These are phyloP conservation scores for Zoysia japonica DNA, from an alignment of 176 grass and related monocot genomes.

Conservation along the genomic window DNA sequence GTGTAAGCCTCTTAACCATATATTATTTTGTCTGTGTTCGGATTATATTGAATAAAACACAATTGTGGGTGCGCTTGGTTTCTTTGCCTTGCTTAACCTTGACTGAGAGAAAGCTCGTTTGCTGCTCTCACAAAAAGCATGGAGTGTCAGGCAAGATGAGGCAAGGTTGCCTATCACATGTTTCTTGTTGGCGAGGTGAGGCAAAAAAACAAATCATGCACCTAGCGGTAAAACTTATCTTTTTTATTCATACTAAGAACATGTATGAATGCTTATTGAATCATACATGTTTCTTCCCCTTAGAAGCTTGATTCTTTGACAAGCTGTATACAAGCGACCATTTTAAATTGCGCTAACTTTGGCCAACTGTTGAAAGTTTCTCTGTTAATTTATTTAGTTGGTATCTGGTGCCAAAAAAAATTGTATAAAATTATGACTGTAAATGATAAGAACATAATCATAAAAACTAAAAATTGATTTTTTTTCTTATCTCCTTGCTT, in stretches of 20 bases:
- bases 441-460: neutral
- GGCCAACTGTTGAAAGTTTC: conserved; percentile 2
- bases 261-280: neutral
- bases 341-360: neutral
- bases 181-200: conserved; percentile 14
- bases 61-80: neutral
- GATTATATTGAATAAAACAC: conserved; percentile 14
- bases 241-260: conserved; percentile 4
- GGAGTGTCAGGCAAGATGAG: neutral
- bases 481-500: neutral
- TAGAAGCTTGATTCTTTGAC: conserved; percentile 8
- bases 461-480: neutral
- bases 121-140: neutral
- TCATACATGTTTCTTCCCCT: neutral
- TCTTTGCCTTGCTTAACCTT: neutral
- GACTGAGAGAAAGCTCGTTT: neutral
- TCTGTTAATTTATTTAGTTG: conserved; percentile 24
- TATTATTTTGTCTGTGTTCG: neutral
- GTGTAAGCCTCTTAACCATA: conserved; percentile 63
- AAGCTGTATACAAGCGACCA: neutral
- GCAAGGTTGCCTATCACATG: neutral
- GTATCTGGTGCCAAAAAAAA: conserved; percentile 17
- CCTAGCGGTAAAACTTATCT: neutral
- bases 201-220: conserved; percentile 1
- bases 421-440: neutral